These are phyloP conservation scores for Microbotryum violaceum DNA, from an alignment of 1,284 basidiomycete genomes.

Conservation along the genomic window DNA sequence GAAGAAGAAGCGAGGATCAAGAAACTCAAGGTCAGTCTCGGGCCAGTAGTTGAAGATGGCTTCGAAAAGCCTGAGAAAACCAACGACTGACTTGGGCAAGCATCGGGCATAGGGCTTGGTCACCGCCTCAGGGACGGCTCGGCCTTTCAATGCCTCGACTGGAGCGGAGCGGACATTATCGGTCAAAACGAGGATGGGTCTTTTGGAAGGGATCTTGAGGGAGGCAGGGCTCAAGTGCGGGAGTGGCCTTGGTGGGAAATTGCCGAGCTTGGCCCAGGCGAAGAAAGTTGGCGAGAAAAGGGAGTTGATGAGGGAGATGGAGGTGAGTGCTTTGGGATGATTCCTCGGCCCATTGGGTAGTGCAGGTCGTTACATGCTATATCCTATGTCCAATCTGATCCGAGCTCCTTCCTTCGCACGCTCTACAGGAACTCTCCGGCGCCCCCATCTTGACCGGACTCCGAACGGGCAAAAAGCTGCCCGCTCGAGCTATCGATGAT, in stretches of 20 bases:
- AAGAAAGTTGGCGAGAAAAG: slow-evolving; percentile 12
- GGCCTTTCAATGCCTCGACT: slow-evolving; percentile 13
- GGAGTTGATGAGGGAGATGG: slow-evolving; percentile 1
- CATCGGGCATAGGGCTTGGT: slow-evolving; percentile 3
- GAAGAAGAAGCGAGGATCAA: slow-evolving; percentile 14
- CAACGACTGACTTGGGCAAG: neutral
- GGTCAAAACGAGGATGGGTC: slow-evolving; percentile 2
- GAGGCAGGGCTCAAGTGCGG: neutral
- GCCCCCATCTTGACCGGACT: slow-evolving; percentile 6
- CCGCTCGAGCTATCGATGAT: slow-evolving; percentile 47
- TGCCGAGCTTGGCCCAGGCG: slow-evolving; percentile 1
- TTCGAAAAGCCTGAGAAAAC: neutral
- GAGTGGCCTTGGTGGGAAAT: neutral
- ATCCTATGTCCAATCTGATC: no score
- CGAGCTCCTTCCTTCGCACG: no score
- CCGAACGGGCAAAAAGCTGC: slow-evolving; percentile 15
- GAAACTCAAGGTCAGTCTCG: slow-evolving; percentile 19
- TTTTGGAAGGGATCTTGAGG: slow-evolving; percentile 6
- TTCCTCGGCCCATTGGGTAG: no score
- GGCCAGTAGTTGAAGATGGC: neutral
- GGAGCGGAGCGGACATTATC: slow-evolving; percentile 15
- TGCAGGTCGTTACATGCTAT: no score
- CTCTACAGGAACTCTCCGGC: slow-evolving; percentile 10
- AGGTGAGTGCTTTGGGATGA: neutral
- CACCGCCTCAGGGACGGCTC: neutral